Evolutionary conservation across 1,139 yeast genomes (phyloP).

Genomic region (Suhomyces ambrosiae): DNA sequence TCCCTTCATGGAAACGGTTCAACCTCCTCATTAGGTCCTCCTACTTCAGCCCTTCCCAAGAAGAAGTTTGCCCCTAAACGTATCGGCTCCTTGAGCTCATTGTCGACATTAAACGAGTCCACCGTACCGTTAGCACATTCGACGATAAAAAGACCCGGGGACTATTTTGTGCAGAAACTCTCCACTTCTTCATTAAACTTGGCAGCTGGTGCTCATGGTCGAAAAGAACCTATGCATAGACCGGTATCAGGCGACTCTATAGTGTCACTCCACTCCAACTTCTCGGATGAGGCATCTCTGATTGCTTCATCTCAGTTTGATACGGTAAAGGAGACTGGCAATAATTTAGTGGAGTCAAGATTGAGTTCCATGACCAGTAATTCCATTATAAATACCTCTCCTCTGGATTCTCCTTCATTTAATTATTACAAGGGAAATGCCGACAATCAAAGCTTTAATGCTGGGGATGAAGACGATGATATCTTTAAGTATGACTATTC

Average conservation of each 20-base stretch:
- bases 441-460: slow-evolving; percentile 14
- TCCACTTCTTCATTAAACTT: slow-evolving; percentile 17
- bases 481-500: slow-evolving; percentile 8
- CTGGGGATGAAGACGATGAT: slow-evolving; percentile 14
- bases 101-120: slow-evolving; percentile 24
- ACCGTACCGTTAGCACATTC: slow-evolving; percentile 8
- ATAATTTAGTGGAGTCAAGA: slow-evolving; percentile 32
- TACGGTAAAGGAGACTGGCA: slow-evolving; percentile 8
- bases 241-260: slow-evolving; percentile 44
- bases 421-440: slow-evolving; percentile 15
- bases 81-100: slow-evolving; percentile 31
- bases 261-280: slow-evolving; percentile 36
- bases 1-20: slow-evolving; percentile 11
- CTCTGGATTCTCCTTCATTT: slow-evolving; percentile 26
- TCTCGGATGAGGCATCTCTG: slow-evolving; percentile 41
- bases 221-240: slow-evolving; percentile 15
- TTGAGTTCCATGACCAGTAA: slow-evolving; percentile 42
- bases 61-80: slow-evolving; percentile 25
- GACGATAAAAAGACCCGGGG: slow-evolving; percentile 43
- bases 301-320: slow-evolving; percentile 42
- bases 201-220: too few relatives aligned
- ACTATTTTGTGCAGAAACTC: slow-evolving; percentile 41
- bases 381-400: slow-evolving; percentile 26
- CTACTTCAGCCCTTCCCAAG: slow-evolving; percentile 7
- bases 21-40: slow-evolving; percentile 9